Base-by-base conservation (phyloP, 139 green algal species). In the Edaphochlamys debaryana region DNA sequence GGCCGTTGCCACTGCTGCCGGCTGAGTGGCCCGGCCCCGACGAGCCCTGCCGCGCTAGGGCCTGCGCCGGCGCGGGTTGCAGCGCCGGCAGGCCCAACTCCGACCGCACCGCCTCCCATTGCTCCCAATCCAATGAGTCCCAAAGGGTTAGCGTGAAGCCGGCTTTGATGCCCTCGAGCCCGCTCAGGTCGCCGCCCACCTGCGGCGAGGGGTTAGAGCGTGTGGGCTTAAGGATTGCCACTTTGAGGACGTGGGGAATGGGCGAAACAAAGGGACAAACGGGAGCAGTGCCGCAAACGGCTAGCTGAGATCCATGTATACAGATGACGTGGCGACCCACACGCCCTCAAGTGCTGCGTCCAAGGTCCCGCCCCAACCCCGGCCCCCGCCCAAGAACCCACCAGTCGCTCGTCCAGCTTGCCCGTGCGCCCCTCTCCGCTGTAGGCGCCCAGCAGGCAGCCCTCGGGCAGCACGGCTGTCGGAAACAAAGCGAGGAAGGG, bases 181-280 rank as follows among this genome's bases (percentile, higher is more conserved):
- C 73, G 38, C 38, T 60, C 38, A 80, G 29, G 73, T 80, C 73
- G 19, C 73, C 36, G 38, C 73, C 73, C 37, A 80, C 73, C 73
- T 80, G 73, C 4, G n/a, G 6, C 56, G 45, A n/a, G n/a, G n/a
- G n/a, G n/a, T n/a, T n/a, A n/a, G n/a, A n/a, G n/a, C n/a, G n/a
- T n/a, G n/a, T n/a, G n/a, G n/a, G n/a, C n/a, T n/a, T n/a, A n/a
- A n/a, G n/a, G n/a, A n/a, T n/a, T n/a, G n/a, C n/a, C n/a, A 54
- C 11, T 11, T 54, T 23, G 11, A 54, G 48, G 48, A 29, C 56
- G 56, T 30, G 62, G 62, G 62, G 4, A 68, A 9, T 5, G 62
- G 5, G 56, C 11, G n/a, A 38, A 68, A 7, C 19, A 23, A 68
- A n/a, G n/a, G n/a, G n/a, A n/a, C 62, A 68, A 8, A 23, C 5